phyloP scores from a whole-genome alignment of 2,329 filamentous ascomycete species.

The Penicillium decumbens region DNA sequence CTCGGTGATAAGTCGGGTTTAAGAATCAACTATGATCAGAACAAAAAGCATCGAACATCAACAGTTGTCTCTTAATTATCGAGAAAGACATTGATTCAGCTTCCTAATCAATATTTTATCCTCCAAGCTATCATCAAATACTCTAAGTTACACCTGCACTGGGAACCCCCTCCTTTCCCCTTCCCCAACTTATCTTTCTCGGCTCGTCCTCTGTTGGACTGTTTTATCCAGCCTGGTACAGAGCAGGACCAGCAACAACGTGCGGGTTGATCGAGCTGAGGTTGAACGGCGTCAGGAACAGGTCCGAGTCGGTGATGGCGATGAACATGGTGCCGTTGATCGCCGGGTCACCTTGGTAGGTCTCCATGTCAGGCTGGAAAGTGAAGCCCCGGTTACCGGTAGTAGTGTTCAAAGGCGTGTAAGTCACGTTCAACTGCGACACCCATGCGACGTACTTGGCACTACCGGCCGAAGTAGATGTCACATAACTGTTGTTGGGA shows the following conservation, averaged over 20 bases:
- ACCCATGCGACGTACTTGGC: conserved; percentile 72
- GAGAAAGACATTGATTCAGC: neutral
- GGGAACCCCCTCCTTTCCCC: neutral
- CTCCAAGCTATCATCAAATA: neutral
- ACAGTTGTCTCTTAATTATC: neutral
- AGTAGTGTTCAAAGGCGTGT: conserved; percentile 54
- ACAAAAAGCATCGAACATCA: neutral
- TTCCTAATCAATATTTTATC: neutral
- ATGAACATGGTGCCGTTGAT: conserved; percentile 78
- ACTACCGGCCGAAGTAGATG: conserved; percentile 52
- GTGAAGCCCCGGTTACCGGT: conserved; percentile 56
- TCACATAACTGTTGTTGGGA: conserved; percentile 79
- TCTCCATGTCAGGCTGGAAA: conserved; percentile 65
- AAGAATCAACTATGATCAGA: neutral
- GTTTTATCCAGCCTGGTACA: conserved; percentile 71
- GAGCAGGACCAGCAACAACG: conserved; percentile 63
- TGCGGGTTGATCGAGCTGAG: conserved; percentile 69
- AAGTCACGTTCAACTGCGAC: conserved; percentile 70
- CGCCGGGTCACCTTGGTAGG: conserved; percentile 63
- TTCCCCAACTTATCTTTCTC: neutral
- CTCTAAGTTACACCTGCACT: neutral
- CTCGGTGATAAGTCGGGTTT: conserved; percentile 11
- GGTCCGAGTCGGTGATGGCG: conserved; percentile 64
- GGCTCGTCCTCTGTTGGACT: neutral
- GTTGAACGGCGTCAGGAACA: conserved; percentile 72